A percentile compares a stretch with the other conserved stretches of the same genome.
These are phyloP conservation scores for Cercospora brassicicola DNA, from an alignment of 2,329 filamentous ascomycete species.

Conservation along the genomic window DNA sequence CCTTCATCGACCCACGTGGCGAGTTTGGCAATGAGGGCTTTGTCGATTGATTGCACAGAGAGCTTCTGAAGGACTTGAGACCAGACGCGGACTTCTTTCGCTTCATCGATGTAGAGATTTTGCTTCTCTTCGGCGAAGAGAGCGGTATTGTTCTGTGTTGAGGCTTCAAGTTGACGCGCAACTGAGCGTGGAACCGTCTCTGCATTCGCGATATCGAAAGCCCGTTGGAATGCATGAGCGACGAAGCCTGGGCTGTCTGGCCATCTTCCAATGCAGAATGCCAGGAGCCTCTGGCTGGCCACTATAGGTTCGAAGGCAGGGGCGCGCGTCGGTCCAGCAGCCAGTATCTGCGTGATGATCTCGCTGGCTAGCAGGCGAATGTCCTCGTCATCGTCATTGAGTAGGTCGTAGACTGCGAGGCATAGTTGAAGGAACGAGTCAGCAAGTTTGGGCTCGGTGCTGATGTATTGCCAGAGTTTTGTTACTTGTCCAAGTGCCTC, in stretches of 20 bases:
- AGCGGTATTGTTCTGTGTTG: constrained; percentile 56
- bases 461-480: constrained; percentile 22
- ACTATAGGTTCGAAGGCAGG: constrained; percentile 50
- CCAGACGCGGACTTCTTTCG: constrained; percentile 74
- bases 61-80: constrained; percentile 49
- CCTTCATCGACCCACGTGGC: constrained; percentile 55
- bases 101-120: constrained; percentile 87
- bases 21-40: constrained; percentile 26
- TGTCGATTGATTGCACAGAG: constrained; percentile 28
- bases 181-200: background rate
- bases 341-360: constrained; percentile 52
- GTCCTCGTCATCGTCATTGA: constrained; percentile 92
- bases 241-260: constrained; percentile 11
- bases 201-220: constrained; percentile 21
- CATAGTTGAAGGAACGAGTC: constrained; percentile 55
- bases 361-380: constrained; percentile 66
- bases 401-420: constrained; percentile 68
- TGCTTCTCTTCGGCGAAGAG: constrained; percentile 89
- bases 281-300: constrained; percentile 45
- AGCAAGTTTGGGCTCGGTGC: constrained; percentile 5
- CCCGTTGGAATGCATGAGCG: constrained; percentile 23
- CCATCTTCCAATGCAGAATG: constrained; percentile 36
- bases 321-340: constrained; percentile 14
- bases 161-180: constrained; percentile 15
- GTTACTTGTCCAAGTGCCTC: constrained; percentile 27